phyloP scores from a whole-genome alignment of 345 rosid genomes.

The Eucalyptus sideroxylon region DNA sequence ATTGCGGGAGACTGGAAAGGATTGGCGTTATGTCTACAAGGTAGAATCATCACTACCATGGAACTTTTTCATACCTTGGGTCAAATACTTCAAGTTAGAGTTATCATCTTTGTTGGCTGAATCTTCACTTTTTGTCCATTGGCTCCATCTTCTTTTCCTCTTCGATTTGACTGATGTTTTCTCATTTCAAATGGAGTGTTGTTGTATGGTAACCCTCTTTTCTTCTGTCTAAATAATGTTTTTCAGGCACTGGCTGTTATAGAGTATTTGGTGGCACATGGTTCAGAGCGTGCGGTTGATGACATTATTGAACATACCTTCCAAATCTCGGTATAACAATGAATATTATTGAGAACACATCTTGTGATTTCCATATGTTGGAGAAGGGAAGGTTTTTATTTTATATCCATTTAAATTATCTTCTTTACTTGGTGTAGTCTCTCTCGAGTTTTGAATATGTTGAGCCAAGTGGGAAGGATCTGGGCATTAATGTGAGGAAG shows the following conservation, averaged over 20 bases:
- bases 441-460: slow-evolving; percentile 91
- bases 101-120: neutral
- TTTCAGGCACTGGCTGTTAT: slow-evolving; percentile 82
- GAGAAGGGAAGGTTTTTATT: neutral
- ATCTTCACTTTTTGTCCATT: neutral
- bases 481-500: slow-evolving; percentile 91
- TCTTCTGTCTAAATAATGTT: neutral
- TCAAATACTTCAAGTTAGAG: neutral
- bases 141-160: neutral
- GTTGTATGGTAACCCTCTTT: neutral
- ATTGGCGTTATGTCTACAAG: slow-evolving; percentile 99
- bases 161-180: neutral
- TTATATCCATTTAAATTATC: slow-evolving; percentile 6
- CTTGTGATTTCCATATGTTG: neutral
- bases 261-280: slow-evolving; percentile 88
- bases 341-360: neutral
- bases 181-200: neutral
- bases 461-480: slow-evolving; percentile 93
- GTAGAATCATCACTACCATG: slow-evolving; percentile 8
- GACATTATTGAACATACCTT: slow-evolving; percentile 93
- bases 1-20: slow-evolving; percentile 81
- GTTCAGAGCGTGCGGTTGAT: slow-evolving; percentile 98
- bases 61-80: neutral
- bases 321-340: slow-evolving; percentile 80
- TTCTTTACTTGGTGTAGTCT: slow-evolving; percentile 37